Evolutionary conservation across 2,329 filamentous ascomycete genomes (phyloP).

Genomic region (Nannizzia gypsea): DNA sequence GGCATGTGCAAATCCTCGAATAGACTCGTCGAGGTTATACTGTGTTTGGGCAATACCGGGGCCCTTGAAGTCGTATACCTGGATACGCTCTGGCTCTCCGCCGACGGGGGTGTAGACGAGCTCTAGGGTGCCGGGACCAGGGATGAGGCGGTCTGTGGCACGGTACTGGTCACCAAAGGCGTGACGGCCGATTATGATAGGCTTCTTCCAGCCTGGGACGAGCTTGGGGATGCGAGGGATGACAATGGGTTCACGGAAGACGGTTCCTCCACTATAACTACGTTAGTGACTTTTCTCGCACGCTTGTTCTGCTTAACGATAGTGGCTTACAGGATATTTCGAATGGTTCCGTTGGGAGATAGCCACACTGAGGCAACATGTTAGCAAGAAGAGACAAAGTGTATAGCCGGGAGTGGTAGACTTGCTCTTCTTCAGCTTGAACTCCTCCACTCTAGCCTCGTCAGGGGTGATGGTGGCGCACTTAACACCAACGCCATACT

Average conservation of each 20-base stretch:
- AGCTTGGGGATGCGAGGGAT: slow-evolving; percentile 87
- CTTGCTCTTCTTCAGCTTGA: slow-evolving; percentile 95
- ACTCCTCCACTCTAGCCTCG: slow-evolving; percentile 91
- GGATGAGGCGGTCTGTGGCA: slow-evolving; percentile 79
- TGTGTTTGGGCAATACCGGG: slow-evolving; percentile 85
- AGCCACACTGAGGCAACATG: slow-evolving; percentile 65
- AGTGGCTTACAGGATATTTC: slow-evolving; percentile 47
- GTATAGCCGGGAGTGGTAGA: slow-evolving; percentile 3
- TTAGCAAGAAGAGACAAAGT: slow-evolving; percentile 6
- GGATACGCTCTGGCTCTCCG: slow-evolving; percentile 68
- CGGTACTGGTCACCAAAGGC: slow-evolving; percentile 98
- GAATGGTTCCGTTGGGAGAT: slow-evolving; percentile 82
- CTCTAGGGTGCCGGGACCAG: slow-evolving; percentile 74
- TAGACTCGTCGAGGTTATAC: slow-evolving; percentile 97
- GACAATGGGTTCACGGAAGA: slow-evolving; percentile 98
- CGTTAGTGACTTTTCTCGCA: not conserved
- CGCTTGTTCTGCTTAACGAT: not conserved
- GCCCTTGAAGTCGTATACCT: slow-evolving; percentile 75
- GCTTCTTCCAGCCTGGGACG: slow-evolving; percentile 95
- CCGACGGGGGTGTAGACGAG: slow-evolving; percentile 81
- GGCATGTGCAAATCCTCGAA: slow-evolving; percentile 86
- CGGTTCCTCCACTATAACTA: slow-evolving; percentile 62
- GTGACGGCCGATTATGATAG: slow-evolving; percentile 97
- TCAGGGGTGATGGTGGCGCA: slow-evolving; percentile 98
- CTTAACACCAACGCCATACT: slow-evolving; percentile 98